Base-by-base conservation (phyloP, 352 stramenopile genomes). In the Globisporangium echinulatum region DNA sequence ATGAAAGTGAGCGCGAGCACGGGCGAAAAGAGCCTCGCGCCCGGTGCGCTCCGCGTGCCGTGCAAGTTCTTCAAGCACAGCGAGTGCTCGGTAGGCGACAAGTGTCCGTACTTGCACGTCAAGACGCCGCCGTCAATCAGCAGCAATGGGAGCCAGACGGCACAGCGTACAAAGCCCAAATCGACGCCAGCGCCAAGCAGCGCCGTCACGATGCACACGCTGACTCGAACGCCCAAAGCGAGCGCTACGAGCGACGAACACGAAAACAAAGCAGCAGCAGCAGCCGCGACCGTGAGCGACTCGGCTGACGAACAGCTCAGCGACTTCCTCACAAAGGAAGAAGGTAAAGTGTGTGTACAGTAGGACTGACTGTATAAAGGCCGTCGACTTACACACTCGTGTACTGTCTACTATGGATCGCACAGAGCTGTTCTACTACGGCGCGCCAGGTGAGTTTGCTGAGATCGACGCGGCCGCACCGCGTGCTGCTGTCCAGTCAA, bases 281-380 rank as follows among this genome's bases (percentile, higher is more conserved):
- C 4, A 25, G 42, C 38, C 14, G 53, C 38, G n/a, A 10, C 17
- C 6, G 64, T 77, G 54, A 62, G 72, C 58, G 47, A 63, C 53
- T 33, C 25, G 25, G 25, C 25, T 33, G 62, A 73, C 40, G 67
- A 75, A 44, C 65, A 82, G 54, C 63, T 90, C n/a, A 74, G 76
- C 56, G 82, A 92, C 47, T 90, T 92, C 50, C 80, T 92, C 39
- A 81, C 82, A 19, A 87, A 90, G 56, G 82, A 92, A 70, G 82
- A 92, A 81, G 77, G 77, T 87, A 48, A 17, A 54, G 25, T 33
- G 25, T 33, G 25, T 33, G 25, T 3, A 33, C 25, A 33, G 2
- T 3, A 33, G 25, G 25, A 33, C 25, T 33, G 25, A 33, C 25
- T 33, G 25, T 33, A 33, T 33, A 33, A 33, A 33, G 25, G 25